phyloP scores from a whole-genome alignment of 2,329 filamentous ascomycete species.

The Xylariaceae sp. region DNA sequence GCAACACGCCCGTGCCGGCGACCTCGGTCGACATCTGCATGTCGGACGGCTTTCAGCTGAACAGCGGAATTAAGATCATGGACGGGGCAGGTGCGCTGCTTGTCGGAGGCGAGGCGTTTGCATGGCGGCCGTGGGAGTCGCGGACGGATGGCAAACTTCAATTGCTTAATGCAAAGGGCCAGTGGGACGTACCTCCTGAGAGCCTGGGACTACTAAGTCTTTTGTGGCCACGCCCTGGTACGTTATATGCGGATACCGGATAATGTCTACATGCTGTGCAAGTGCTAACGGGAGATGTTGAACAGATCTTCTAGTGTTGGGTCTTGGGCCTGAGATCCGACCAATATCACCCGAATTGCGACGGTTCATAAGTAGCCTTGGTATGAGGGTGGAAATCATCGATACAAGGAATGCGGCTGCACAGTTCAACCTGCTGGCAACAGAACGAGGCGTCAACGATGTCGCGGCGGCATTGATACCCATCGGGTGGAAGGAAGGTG shows the following conservation, averaged over 20 bases:
- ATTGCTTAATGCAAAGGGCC: conserved; percentile 71
- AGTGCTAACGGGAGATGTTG: neutral
- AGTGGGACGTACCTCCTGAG: conserved; percentile 70
- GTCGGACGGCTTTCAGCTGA: conserved; percentile 78
- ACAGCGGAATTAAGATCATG: conserved; percentile 70
- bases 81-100: conserved; percentile 72
- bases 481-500: conserved; percentile 70
- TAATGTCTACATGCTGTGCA: neutral
- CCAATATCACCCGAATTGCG: conserved; percentile 74
- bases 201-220: conserved; percentile 72
- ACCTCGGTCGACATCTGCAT: conserved; percentile 82
- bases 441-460: conserved; percentile 79
- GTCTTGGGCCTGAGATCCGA: conserved; percentile 70
- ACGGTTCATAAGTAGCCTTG: conserved; percentile 67
- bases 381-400: conserved; percentile 80
- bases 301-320: conserved; percentile 82
- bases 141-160: conserved; percentile 20
- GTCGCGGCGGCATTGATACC: conserved; percentile 87
- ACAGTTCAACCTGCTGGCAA: conserved; percentile 93
- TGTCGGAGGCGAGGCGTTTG: conserved; percentile 81
- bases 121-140: conserved; percentile 77
- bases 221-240: conserved; percentile 86
- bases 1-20: conserved; percentile 68
- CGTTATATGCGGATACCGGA: conserved; percentile 28
- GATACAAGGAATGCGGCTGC: conserved; percentile 92